These are phyloP conservation scores for Colletotrichum tabaci DNA, from an alignment of 2,329 filamentous ascomycete species.

Conservation along the genomic window DNA sequence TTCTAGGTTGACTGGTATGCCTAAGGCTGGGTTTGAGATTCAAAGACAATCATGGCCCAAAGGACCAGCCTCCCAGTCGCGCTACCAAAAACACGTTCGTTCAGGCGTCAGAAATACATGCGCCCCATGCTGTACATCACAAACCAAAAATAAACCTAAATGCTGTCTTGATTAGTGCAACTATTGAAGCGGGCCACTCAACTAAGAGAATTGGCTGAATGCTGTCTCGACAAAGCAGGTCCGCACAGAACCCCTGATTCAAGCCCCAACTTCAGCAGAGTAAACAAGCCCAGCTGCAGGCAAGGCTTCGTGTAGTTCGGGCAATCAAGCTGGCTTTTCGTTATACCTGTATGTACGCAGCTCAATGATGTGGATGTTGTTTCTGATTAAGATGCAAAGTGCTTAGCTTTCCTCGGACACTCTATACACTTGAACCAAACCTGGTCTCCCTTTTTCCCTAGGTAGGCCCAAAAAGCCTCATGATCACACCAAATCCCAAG, in stretches of 20 bases:
- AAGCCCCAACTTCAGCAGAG: neutral
- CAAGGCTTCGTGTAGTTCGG: neutral
- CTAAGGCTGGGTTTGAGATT: too few species aligned
- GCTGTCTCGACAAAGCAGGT: constrained; percentile 10
- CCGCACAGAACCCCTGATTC: neutral
- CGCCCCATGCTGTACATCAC: neutral
- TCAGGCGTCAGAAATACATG: neutral
- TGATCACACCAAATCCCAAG: neutral
- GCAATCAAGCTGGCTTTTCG: neutral
- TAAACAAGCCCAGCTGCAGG: neutral
- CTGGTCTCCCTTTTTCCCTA: neutral
- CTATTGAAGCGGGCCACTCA: neutral
- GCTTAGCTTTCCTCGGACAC: constrained; percentile 20
- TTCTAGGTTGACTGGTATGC: too few species aligned
- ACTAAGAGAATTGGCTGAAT: neutral
- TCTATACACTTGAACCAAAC: constrained; percentile 38
- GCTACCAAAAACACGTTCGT: neutral
- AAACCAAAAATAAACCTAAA: neutral
- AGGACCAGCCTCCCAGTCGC: neutral
- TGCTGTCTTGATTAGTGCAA: neutral
- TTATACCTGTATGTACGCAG: neutral
- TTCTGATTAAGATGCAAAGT: constrained; percentile 36
- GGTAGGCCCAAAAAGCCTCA: constrained; percentile 4
- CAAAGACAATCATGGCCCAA: neutral
- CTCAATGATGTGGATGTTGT: neutral